A percentile compares a stretch with the other conserved stretches of the same genome.
phyloP scores from a whole-genome alignment of 768 basidiomycete species.

The Pleurotus giganteus region DNA sequence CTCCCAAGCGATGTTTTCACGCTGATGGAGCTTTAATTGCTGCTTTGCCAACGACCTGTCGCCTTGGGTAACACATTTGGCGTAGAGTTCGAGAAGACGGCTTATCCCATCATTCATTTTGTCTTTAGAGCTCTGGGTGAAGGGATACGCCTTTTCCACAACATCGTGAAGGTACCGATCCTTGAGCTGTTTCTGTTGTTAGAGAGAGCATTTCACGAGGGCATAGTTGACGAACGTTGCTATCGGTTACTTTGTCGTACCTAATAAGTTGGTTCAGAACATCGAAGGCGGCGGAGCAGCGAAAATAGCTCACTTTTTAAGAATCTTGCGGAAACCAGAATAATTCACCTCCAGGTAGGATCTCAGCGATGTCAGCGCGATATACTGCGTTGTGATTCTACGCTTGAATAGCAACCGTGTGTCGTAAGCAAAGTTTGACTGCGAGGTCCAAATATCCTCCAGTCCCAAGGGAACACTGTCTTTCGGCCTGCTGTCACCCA shows the following conservation, averaged over 20 bases:
- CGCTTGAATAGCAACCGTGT: slow-evolving; percentile 86
- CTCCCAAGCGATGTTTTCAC: slow-evolving; percentile 96
- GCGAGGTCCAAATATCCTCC: slow-evolving; percentile 74
- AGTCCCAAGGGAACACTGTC: slow-evolving; percentile 45
- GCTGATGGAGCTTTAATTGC: slow-evolving; percentile 82
- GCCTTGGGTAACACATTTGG: slow-evolving; percentile 79
- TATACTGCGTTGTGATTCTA: slow-evolving; percentile 79
- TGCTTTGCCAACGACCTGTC: slow-evolving; percentile 69
- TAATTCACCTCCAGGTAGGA: slow-evolving; percentile 92
- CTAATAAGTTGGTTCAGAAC: slow-evolving; percentile 32
- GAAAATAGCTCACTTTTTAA: slow-evolving; percentile 76
- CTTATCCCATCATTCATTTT: slow-evolving; percentile 55
- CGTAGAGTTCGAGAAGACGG: slow-evolving; percentile 69
- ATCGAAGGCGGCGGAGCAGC: background rate
- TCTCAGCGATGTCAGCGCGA: slow-evolving; percentile 70
- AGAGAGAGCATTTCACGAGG: slow-evolving; percentile 1
- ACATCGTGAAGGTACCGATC: slow-evolving; percentile 69
- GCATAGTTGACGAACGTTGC: slow-evolving; percentile 38
- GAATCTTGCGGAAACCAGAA: slow-evolving; percentile 90
- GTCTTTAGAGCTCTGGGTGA: slow-evolving; percentile 61
- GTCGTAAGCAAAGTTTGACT: slow-evolving; percentile 80
- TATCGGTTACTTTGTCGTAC: slow-evolving; percentile 92
- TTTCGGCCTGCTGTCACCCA: slow-evolving; percentile 42
- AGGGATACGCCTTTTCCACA: slow-evolving; percentile 70
- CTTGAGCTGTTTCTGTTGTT: slow-evolving; percentile 51